A percentile compares a stretch with the other conserved stretches of the same genome.
phyloP scores from a whole-genome alignment of 2,329 filamentous ascomycete genomes.

The Arthrobotrys musiformis region DNA sequence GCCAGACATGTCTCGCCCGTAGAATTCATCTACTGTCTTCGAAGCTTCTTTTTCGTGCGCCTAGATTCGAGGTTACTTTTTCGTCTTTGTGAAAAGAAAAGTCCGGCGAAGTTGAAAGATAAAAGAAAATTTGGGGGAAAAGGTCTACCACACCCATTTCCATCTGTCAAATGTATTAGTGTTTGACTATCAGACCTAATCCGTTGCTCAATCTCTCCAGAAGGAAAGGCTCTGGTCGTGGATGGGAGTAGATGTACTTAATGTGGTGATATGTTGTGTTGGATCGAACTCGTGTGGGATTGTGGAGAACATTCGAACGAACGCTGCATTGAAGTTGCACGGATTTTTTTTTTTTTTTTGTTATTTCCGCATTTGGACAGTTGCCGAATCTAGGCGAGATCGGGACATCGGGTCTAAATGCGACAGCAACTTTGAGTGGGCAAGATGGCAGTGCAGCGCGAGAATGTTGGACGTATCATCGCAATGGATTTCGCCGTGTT shows the following conservation, averaged over 20 bases:
- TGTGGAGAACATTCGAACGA: not conserved
- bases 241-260: not conserved
- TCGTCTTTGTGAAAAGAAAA: no score
- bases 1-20: conserved; percentile 1
- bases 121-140: not conserved
- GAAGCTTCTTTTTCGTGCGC: no score
- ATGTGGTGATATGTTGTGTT: not conserved
- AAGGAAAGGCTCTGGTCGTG: not conserved
- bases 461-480: no score
- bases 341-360: not conserved
- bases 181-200: not conserved
- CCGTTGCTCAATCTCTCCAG: not conserved
- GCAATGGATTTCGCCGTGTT: no score
- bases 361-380: not conserved
- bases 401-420: not conserved
- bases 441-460: not conserved
- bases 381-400: conserved; percentile 4
- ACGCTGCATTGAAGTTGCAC: not conserved
- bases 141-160: not conserved
- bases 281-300: no score
- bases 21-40: not conserved
- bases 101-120: no score
- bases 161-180: not conserved
- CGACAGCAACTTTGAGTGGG: not conserved
- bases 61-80: no score